These are phyloP conservation scores for Elymus sibiricus DNA, from an alignment of 176 grass and related monocot genomes.

Conservation along the genomic window DNA sequence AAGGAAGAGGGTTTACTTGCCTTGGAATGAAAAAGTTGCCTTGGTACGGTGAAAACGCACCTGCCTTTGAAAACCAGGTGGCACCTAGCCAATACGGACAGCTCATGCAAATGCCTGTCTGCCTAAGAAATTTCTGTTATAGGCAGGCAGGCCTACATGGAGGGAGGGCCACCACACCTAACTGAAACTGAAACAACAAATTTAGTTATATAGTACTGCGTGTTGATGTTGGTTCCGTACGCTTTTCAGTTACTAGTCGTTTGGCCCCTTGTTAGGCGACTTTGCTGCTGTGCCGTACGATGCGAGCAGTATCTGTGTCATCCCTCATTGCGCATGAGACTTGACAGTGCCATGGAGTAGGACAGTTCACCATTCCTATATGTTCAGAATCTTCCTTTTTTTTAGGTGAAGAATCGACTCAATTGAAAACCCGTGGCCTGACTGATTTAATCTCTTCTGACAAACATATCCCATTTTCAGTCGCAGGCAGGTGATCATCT, in stretches of 20 bases:
- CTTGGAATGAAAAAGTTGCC: neutral
- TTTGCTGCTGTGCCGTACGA: neutral
- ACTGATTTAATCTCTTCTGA: neutral
- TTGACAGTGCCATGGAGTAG: neutral
- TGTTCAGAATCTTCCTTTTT: neutral
- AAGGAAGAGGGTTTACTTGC: neutral
- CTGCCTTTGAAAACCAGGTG: neutral
- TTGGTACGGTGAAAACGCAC: neutral
- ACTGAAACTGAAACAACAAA: neutral
- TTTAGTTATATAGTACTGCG: too few species aligned
- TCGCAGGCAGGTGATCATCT: neutral
- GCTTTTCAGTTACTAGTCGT: neutral
- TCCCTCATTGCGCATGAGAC: neutral
- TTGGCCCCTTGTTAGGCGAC: neutral
- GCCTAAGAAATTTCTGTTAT: neutral
- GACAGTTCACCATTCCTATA: neutral
- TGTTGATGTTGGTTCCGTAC: neutral
- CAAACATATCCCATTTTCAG: conserved; percentile 25
- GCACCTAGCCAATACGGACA: neutral
- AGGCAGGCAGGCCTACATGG: neutral
- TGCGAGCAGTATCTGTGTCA: neutral
- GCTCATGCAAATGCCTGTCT: neutral
- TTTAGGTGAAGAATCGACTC: neutral
- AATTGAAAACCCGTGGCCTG: neutral
- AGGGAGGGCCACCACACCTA: neutral